phyloP scores from a whole-genome alignment of 257 asterid species.

The Striga asiatica region DNA sequence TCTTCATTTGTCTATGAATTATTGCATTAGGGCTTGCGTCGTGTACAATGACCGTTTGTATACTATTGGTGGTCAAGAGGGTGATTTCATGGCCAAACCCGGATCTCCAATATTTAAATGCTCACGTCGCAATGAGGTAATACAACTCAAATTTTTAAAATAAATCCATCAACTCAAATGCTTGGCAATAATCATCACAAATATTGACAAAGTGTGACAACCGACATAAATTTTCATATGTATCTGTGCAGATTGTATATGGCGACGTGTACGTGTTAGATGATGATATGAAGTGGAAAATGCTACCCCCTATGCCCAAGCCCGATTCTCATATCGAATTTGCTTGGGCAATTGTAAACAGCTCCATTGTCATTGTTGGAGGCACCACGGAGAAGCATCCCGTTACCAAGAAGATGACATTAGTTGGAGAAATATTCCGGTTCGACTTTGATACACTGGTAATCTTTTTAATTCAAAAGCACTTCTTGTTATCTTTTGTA shows the following conservation, averaged over 20 bases:
- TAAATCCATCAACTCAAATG: background rate
- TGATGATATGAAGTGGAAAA: conserved; percentile 46
- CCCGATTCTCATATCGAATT: conserved; percentile 63
- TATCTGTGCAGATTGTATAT: conserved; percentile 45
- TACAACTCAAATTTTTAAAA: background rate
- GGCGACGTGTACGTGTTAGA: conserved; percentile 72
- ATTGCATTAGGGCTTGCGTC: conserved; percentile 43
- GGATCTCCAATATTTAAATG: conserved; percentile 75
- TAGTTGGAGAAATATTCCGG: conserved; percentile 59
- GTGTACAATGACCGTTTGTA: conserved; percentile 43
- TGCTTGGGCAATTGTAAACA: conserved; percentile 47
- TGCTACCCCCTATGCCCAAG: conserved; percentile 50
- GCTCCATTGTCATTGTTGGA: conserved; percentile 46
- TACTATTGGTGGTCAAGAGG: conserved; percentile 80
- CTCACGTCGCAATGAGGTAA: conserved; percentile 61
- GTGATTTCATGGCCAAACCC: conserved; percentile 77
- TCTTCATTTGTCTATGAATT: background rate
- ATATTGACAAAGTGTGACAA: background rate
- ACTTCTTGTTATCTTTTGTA: background rate
- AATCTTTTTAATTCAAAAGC: background rate
- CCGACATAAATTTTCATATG: background rate
- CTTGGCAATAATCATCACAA: background rate
- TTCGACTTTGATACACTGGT: conserved; percentile 49
- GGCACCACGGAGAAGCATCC: conserved; percentile 80
- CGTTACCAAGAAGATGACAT: conserved; percentile 52